Evolutionary conservation across 371 early-diverging fungal genomes (phyloP), one percentile per base, ranked within the genome.

Genomic region (Parasitella parasitica): DNA sequence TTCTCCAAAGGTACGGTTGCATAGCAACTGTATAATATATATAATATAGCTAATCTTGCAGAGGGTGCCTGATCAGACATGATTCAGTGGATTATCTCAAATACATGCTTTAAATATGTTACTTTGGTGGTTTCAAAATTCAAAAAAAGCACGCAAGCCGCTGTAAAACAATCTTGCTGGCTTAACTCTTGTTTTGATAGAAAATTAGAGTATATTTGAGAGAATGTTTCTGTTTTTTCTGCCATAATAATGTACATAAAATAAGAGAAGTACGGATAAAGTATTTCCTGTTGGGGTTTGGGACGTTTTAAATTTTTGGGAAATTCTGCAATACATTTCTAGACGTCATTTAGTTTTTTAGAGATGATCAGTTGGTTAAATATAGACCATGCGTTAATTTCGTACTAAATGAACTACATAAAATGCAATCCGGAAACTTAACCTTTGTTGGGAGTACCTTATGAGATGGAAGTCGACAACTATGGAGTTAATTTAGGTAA

Each of bases 21-120:
- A 64, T 78, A 78, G 3, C 70, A 68, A 4, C 57, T 71, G 52
- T 76, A 75, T 8, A 81, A 64, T 22, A 75, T 70, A 41, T 76
- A 81, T 0, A 81, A 67, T 18, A 76, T 72, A 12, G 63, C 32
- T 13, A 81, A 46, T 13, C 78, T 77, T 11, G 22, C 39, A 0
- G 57, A 49, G 26, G 46, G 59, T n/a, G n/a, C 27, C 72, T 72
- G 59, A 15, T 37, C 9, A 34, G 4, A 18, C 39, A 36, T 50
- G 6, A 7, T 28, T 50, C n/a, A 50, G 16, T 3, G 3, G 4
- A 1, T 0, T 9, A 8, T 28, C 28, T 3, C 16, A 15, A n/a
- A 30, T n/a, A 15, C 28, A 16, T 50, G 16, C 30, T 26, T 22
- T 16, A 9, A 9, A 3, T 27, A 11, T 20, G 30, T 60, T 63